These are phyloP conservation scores for Neonectria faginata DNA, from an alignment of 2,329 filamentous ascomycete species.

Conservation along the genomic window DNA sequence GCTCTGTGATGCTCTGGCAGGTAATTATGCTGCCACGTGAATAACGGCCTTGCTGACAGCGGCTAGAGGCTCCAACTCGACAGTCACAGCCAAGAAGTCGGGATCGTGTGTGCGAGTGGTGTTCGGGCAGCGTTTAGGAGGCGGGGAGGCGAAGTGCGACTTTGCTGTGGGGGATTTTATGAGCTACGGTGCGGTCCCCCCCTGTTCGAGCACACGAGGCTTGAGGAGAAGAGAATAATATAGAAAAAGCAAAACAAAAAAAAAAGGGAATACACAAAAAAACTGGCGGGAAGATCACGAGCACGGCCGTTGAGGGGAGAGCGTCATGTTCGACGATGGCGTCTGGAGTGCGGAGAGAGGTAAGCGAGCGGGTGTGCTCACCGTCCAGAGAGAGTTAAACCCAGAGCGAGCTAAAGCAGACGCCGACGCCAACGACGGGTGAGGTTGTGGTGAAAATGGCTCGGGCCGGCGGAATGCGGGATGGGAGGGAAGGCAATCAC, in stretches of 20 bases:
- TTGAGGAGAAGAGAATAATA: not conserved
- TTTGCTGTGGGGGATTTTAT: slow-evolving; percentile 34
- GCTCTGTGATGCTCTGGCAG: slow-evolving; percentile 9
- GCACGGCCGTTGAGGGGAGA: slow-evolving; percentile 31
- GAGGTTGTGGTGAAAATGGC: slow-evolving; percentile 27
- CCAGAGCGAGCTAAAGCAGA: not conserved
- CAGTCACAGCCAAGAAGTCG: slow-evolving; percentile 16
- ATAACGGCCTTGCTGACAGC: slow-evolving; percentile 7
- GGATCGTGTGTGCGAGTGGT: slow-evolving; percentile 19
- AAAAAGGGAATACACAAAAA: not conserved
- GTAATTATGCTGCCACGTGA: slow-evolving; percentile 27
- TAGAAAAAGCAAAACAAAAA: not conserved
- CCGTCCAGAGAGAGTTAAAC: slow-evolving; percentile 35
- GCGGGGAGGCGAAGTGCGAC: slow-evolving; percentile 6
- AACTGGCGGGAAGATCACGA: slow-evolving; percentile 29
- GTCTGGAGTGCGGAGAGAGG: slow-evolving; percentile 27
- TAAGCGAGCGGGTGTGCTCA: slow-evolving; percentile 35
- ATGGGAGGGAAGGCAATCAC: slow-evolving; percentile 7
- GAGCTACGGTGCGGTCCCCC: slow-evolving; percentile 25
- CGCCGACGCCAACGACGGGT: slow-evolving; percentile 6
- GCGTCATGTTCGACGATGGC: slow-evolving; percentile 32
- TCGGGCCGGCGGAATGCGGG: slow-evolving; percentile 29
- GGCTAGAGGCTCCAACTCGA: no score
- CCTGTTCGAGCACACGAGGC: not conserved
- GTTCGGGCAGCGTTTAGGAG: slow-evolving; percentile 14